phyloP scores from a whole-genome alignment of 371 early-diverging fungal genomes.

The Mucor piriformis region DNA sequence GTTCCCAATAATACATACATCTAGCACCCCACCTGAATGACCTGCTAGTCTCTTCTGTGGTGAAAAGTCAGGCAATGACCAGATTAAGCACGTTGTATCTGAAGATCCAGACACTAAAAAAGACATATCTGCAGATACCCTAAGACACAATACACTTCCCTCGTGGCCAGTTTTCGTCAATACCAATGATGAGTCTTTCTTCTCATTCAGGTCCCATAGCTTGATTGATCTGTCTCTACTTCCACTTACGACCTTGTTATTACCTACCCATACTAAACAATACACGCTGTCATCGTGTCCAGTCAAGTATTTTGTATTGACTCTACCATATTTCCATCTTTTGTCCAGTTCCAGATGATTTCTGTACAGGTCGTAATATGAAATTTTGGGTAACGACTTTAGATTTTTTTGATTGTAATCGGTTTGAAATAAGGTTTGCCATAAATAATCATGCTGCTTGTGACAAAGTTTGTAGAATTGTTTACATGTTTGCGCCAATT shows the following conservation, averaged over 20 bases:
- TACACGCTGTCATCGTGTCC: slow-evolving; percentile 91
- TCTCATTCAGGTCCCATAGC: slow-evolving; percentile 66
- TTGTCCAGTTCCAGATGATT: slow-evolving; percentile 17
- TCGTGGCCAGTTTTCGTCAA: slow-evolving; percentile 80
- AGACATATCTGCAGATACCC: slow-evolving; percentile 61
- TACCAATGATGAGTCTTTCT: slow-evolving; percentile 34
- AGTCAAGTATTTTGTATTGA: slow-evolving; percentile 37
- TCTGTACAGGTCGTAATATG: slow-evolving; percentile 23
- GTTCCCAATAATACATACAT: slow-evolving; percentile 69
- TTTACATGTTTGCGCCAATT: slow-evolving; percentile 20
- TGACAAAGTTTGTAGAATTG: slow-evolving; percentile 14
- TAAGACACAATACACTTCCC: slow-evolving; percentile 86
- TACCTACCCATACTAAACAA: slow-evolving; percentile 75
- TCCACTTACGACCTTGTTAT: slow-evolving; percentile 78
- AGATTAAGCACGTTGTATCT: slow-evolving; percentile 84
- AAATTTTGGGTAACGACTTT: neutral
- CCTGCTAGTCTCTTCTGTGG: slow-evolving; percentile 40
- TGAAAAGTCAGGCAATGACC: slow-evolving; percentile 65
- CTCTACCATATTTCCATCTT: slow-evolving; percentile 27
- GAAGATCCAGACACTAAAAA: slow-evolving; percentile 89
- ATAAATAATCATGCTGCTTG: slow-evolving; percentile 15
- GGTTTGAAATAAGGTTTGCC: slow-evolving; percentile 22
- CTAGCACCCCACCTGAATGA: slow-evolving; percentile 77
- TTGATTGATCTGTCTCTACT: slow-evolving; percentile 88
- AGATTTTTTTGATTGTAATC: slow-evolving; percentile 7